Evolutionary conservation across 192 early-diverging fungal genomes (phyloP), one percentile per base, ranked within the genome.

Genomic region (Coemansia sp.): DNA sequence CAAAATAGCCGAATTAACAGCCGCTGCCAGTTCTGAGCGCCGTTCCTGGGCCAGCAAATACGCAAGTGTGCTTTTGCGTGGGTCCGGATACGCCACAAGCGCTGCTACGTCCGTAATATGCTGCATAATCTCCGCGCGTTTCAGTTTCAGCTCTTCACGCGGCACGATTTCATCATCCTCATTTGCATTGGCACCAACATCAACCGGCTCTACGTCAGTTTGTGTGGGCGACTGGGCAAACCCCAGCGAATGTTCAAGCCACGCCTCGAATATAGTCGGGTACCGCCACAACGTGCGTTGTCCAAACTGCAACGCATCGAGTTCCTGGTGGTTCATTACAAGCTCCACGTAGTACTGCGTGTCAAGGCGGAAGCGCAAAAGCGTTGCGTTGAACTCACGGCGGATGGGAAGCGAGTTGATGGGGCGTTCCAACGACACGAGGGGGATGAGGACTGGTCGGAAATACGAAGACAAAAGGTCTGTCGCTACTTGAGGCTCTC

Each of bases 271-370:
- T 6, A 79, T 73, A 14, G 70, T 67, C 0, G 76, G 71, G 45
- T 79, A 79, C 6, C 65, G 55, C 70, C 71, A 74, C 48, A 79
- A 43, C 1, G 66, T 67, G 29, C 71, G 59, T 56, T 79, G 70
- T 0, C 71, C 76, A 54, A 73, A 79, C 49, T 66, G 57, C 16
- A 79, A 48, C 1, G 76, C 76, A 7, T 79, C 71, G 20, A 79
- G 59, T 27, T 69, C 64, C 56, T 70, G 61, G 67, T 70, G 60
- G 13, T 61, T 69, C 47, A 67, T 37, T 41, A 79, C 63, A 3
- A 79, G 67, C 64, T 79, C 76, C 10, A 79, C 65, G 24, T 73
- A 79, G 57, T 66, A 61, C 63, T 79, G 76, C 3, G 71, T 79
- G 57, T 79, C 76, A 0, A 79, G 56, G 20, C 76, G 76, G 56